Base-by-base conservation (phyloP, 2,329 filamentous ascomycete genomes). In the Cladosporium colombiae region DNA sequence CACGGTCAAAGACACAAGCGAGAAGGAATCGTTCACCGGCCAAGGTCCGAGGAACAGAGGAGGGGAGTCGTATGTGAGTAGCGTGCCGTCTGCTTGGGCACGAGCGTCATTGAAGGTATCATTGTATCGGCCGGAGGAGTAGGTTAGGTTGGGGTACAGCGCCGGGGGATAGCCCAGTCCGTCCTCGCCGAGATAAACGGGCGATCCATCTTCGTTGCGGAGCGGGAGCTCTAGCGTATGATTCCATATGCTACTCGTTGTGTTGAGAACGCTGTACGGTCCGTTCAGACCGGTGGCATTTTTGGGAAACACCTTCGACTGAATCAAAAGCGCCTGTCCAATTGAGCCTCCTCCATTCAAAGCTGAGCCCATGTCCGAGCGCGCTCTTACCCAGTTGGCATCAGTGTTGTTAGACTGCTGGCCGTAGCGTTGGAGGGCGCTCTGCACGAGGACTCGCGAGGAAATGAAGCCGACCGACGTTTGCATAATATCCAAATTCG, bases 71-170 rank as follows among this genome's bases (percentile, higher is more conserved):
- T 61, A 58, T 50, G 49, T 66, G 4, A 66, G 49, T 18, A 56
- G 11, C 8, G 56, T n/a, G 21, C 81, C 82, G 8, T 82, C 70
- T 64, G 78, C 82, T 3, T 74, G 74, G 3, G 81, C 84, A 14
- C 72, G 71, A 4, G 75, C 76, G 4, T 70, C 66, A 13, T 75
- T 74, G 59, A 74, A 76, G 11, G 77, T 78, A 49, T 58, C 70
- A 69, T 79, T 78, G 57, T 75, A 67, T 1, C 69, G 67, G 14
- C 76, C 75, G 1, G 76, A 68, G 14, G 75, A 71, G 73, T 91
- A 92, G 0, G 89, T 91, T 66, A 96, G 84, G 71, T 93, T 93
- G 0, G 93, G 93, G 73, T 92, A 96, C 2, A 96, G 83, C 2
- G 78, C 76, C 0, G 88, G 82, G 13, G 92, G 91, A 70, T 89